These are phyloP conservation scores for Blastomyces percursus DNA, from an alignment of 2,329 filamentous ascomycete genomes.

Conservation along the genomic window DNA sequence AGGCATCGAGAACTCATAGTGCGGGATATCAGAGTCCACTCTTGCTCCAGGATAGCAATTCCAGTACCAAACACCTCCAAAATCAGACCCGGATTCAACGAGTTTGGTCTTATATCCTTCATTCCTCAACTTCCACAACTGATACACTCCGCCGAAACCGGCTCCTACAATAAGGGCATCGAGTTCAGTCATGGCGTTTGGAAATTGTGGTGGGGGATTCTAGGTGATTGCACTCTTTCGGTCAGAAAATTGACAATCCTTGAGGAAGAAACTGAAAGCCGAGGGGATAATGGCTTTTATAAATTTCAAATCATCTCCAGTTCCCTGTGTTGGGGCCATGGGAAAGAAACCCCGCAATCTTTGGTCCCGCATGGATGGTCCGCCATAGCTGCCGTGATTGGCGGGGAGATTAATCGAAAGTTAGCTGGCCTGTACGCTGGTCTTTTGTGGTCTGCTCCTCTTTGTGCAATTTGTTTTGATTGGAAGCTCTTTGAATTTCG, in stretches of 20 bases:
- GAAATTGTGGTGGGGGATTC: neutral
- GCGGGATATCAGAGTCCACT: constrained; percentile 44
- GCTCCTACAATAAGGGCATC: constrained; percentile 24
- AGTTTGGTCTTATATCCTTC: constrained; percentile 40
- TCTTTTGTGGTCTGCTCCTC: neutral
- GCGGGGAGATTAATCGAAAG: neutral
- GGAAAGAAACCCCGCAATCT: neutral
- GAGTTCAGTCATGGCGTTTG: constrained; percentile 9
- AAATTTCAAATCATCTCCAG: neutral
- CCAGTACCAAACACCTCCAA: constrained; percentile 47
- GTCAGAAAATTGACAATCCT: neutral
- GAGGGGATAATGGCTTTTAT: neutral
- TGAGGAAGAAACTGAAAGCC: neutral
- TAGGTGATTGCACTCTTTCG: neutral
- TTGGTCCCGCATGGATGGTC: neutral
- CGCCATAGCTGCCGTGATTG: neutral
- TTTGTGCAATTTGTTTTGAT: neutral
- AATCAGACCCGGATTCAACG: constrained; percentile 43
- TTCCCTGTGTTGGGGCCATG: neutral
- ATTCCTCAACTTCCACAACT: constrained; percentile 43
- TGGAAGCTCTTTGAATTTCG: neutral
- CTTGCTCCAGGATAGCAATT: constrained; percentile 47
- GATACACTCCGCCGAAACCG: constrained; percentile 37
- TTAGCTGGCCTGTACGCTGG: neutral
- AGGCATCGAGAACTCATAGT: constrained; percentile 45